Evolutionary conservation across 2,329 filamentous ascomycete genomes (phyloP), one percentile per base, ranked within the genome.

Genomic region (Ceratocystis destructans): DNA sequence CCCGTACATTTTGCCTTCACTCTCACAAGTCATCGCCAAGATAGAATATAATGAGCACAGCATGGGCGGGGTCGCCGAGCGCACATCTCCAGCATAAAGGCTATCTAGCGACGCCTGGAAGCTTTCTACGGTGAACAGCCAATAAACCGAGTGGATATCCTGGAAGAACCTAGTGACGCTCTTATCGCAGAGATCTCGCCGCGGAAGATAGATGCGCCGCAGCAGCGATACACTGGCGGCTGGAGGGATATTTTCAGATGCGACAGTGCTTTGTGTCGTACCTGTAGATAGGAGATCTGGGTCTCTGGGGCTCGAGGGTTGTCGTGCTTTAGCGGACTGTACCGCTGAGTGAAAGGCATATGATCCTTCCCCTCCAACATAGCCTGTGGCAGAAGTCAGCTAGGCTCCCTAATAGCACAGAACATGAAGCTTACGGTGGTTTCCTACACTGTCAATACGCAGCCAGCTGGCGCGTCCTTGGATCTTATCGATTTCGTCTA

Each of bases 101-200:
- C 71, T 67, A 50, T 72, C 70, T 2, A 72, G 70, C 12, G 69
- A 62, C 17, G 68, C 68, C n/a, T 71, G 70, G 62, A 73, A 71
- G 20, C 68, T 69, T 65, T 73, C 72, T 33, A 70, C 69, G 0
- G 71, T 70, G 67, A 71, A 70, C 62, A 73, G 70, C 72, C 72
- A 73, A 62, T 73, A 73, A 46, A 73, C 65, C 7, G 70, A 70
- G 66, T 73, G 71, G 33, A 73, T 69, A 44, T 73, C 72, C 46
- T 68, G 64, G 64, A 73, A 72, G 68, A 72, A 73, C 61, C 72
- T 70, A 17, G 70, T 69, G 1, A 73, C 69, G 61, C 72, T 72
- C 61, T 69, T 70, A 62, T 71, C 69, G 63, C 71, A 72, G 8
- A 73, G 69, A 61, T 73, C 71, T 17, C 72, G 70, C 6, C 71